Conservation (phyloP, 495 filamentous ascomycete genomes). For the Podospora anserina region DNA sequence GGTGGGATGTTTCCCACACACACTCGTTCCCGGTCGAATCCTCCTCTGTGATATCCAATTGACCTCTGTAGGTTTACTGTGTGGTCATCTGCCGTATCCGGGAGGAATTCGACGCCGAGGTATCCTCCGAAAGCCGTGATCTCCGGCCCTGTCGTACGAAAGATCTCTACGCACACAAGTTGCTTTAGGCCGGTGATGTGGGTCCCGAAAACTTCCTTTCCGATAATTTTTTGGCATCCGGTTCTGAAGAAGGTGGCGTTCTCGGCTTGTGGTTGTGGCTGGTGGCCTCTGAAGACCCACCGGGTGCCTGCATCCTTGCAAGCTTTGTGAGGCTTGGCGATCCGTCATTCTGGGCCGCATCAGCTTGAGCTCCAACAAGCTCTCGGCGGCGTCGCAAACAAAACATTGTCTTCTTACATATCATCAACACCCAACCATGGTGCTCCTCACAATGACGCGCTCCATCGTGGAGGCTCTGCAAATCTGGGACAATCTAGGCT, state of each 20-base stretch:
- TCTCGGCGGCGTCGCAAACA: neutral
- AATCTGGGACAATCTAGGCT: slow-evolving; percentile 16
- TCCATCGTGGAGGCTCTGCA: slow-evolving; percentile 64
- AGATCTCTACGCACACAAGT: neutral
- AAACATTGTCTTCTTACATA: neutral
- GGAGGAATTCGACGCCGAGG: neutral
- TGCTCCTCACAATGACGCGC: slow-evolving; percentile 70
- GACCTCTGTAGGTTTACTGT: slow-evolving; percentile 22
- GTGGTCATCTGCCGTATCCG: slow-evolving; percentile 24
- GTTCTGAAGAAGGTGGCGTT: slow-evolving; percentile 4
- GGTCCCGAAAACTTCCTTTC: slow-evolving; percentile 34
- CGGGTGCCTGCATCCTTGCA: neutral
- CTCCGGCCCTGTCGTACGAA: slow-evolving; percentile 1
- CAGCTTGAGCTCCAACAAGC: slow-evolving; percentile 10
- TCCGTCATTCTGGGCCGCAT: neutral
- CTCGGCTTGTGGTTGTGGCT: slow-evolving; percentile 15
- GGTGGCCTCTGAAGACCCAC: neutral
- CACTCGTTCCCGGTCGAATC: slow-evolving; percentile 10
- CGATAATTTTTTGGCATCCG: slow-evolving; percentile 21
- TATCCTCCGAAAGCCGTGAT: neutral
- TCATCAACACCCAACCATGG: slow-evolving; percentile 54
- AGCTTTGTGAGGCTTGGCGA: neutral
- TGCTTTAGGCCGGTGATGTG: slow-evolving; percentile 3
- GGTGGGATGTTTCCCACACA: neutral
- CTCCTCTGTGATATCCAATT: slow-evolving; percentile 30